Percentiles rank a stretch among this genome's conserved stretches.
Conservation (phyloP, 2,329 filamentous ascomycete genomes). For the Zelopaecilomyces penicillatus region DNA sequence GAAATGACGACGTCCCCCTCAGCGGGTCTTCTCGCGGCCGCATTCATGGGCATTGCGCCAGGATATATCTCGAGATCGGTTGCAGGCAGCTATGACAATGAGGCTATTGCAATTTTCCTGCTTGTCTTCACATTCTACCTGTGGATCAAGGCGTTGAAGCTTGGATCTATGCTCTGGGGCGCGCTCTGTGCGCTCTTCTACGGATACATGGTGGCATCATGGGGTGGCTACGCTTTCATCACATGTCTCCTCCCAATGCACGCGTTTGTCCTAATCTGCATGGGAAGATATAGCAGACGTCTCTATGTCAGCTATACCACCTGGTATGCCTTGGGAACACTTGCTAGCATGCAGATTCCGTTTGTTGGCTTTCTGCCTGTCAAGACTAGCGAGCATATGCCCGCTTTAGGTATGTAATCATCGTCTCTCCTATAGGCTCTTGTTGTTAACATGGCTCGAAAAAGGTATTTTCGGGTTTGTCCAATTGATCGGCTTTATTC, state of each 20-base stretch:
- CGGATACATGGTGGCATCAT: conserved; percentile 99
- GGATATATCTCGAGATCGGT: conserved; percentile 98
- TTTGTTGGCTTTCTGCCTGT: conserved; percentile 97
- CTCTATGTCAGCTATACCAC: conserved; percentile 96
- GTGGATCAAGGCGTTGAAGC: conserved; percentile 98
- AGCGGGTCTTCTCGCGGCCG: conserved; percentile 85
- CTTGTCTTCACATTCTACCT: conserved; percentile 97
- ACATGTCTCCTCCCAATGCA: conserved; percentile 94
- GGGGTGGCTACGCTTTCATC: conserved; percentile 99
- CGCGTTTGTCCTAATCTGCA: conserved; percentile 86
- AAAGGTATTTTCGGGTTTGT: conserved; percentile 89
- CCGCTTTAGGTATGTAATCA: conserved; percentile 65
- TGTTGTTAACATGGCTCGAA: conserved; percentile 4
- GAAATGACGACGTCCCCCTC: conserved; percentile 96
- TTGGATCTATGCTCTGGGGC: conserved; percentile 94
- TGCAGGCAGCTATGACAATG: conserved; percentile 97
- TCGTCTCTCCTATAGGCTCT: conserved; percentile 6
- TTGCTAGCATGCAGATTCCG: conserved; percentile 98
- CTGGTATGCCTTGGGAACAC: conserved; percentile 92
- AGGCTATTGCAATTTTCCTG: conserved; percentile 98
- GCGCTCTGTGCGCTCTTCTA: conserved; percentile 92
- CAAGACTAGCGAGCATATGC: conserved; percentile 97
- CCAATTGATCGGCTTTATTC: conserved; percentile 85
- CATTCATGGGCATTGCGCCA: conserved; percentile 95
- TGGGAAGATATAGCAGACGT: conserved; percentile 91